A percentile compares a stretch with the other conserved stretches of the same genome.
Evolutionary conservation across 352 stramenopile genomes (phyloP).

Genomic region (Phytophthora hibernalis): DNA sequence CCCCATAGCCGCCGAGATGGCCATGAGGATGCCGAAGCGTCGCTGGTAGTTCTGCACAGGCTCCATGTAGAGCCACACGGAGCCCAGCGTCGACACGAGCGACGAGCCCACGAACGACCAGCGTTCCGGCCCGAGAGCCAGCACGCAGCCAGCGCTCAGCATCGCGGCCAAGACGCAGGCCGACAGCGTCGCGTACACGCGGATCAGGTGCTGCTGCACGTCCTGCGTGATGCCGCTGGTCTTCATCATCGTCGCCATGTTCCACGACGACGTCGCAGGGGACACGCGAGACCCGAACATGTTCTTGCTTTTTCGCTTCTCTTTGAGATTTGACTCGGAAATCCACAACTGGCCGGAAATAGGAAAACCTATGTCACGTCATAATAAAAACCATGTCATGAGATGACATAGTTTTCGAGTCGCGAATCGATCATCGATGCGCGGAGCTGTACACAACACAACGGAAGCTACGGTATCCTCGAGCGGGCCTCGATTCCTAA

Average conservation of each 20-base stretch:
- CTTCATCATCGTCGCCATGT: constrained; percentile 72
- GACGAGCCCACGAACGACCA: constrained; percentile 58
- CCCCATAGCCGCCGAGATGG: constrained; percentile 71
- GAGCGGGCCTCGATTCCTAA: not conserved
- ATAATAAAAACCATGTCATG: not conserved
- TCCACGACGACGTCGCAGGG: constrained; percentile 42
- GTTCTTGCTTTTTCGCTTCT: constrained; percentile 23
- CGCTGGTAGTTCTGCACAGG: constrained; percentile 59
- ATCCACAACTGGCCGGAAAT: not conserved
- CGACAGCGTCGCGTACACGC: constrained; percentile 76
- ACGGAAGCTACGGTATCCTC: constrained; percentile 1
- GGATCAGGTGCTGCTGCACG: constrained; percentile 72
- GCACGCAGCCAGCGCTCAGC: constrained; percentile 46
- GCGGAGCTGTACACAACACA: too few relatives aligned
- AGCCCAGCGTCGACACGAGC: constrained; percentile 52
- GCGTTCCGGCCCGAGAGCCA: constrained; percentile 47
- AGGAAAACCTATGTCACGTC: not conserved
- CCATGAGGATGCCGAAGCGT: constrained; percentile 76
- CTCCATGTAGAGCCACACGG: constrained; percentile 71
- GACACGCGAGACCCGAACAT: constrained; percentile 42
- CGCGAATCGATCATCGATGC: not conserved
- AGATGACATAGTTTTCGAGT: too few relatives aligned
- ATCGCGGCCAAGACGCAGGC: constrained; percentile 65
- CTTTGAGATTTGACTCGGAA: constrained; percentile 32
- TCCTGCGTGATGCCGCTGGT: constrained; percentile 71